Base-by-base conservation (phyloP, 2,329 filamentous ascomycete genomes). In the Helotiales sp. region DNA sequence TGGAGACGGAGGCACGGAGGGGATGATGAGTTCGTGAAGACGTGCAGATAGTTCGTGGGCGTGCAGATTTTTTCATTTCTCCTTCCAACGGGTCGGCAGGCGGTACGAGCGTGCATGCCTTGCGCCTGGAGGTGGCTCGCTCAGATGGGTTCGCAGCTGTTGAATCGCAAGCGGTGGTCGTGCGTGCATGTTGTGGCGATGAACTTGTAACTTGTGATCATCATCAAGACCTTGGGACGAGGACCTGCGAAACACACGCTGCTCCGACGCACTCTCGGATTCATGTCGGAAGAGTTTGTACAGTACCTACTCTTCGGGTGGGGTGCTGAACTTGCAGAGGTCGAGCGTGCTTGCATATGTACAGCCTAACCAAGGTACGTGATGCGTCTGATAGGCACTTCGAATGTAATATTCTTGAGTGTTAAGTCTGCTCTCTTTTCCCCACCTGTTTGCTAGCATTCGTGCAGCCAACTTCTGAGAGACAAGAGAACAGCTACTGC, bases 401-500 rank as follows among this genome's bases (percentile, higher is more conserved):
- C 6, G 25, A 42, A 13, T 25, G 9, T 44, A 19, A 44, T 25
- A 44, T 44, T 15, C 19, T 44, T 24, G 24, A 40, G 22, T 12
- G 22, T 3, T 24, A 24, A n/a, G n/a, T n/a, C n/a, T n/a, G n/a
- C n/a, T n/a, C n/a, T n/a, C n/a, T 34, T 31, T 38, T 38, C 52
- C 52, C 34, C 52, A 48, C 42, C 42, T 38, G 52, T 54, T 54
- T 46, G 42, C n/a, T n/a, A n/a, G n/a, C n/a, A 54, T 38, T 46
- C 52, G 22, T 40, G 24, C 42, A 30, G 24, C 22, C 40, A 25
- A 44, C 22, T 25, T 12, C 27, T 24, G 15, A 44, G 40, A 25
- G 40, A 24, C 40, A 9, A 44, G 15, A 44, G 40, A 44, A 44
- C 40, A 4, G 12, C 40, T 44, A 44, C 40, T 50, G 53, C 53